phyloP scores from a whole-genome alignment of 2,329 filamentous ascomycete genomes.

The Botrytis aclada region DNA sequence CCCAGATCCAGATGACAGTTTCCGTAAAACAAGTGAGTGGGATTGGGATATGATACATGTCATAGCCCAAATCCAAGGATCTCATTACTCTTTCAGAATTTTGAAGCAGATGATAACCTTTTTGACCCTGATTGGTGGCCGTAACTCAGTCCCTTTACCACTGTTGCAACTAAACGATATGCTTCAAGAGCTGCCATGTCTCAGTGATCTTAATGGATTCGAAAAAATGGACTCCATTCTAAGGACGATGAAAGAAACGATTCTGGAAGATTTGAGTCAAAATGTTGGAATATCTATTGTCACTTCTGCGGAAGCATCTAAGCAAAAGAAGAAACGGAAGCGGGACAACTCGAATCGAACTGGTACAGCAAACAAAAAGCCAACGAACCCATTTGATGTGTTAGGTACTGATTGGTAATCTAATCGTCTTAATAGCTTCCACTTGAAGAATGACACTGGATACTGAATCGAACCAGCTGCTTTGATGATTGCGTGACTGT shows the following conservation, averaged over 20 bases:
- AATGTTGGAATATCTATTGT: neutral
- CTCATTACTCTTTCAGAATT: slow-evolving; percentile 38
- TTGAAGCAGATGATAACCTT: slow-evolving; percentile 35
- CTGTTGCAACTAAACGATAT: slow-evolving; percentile 21
- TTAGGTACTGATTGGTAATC: slow-evolving; percentile 3
- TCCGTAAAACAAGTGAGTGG: slow-evolving; percentile 18
- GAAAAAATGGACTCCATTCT: slow-evolving; percentile 7
- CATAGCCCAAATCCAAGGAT: slow-evolving; percentile 36
- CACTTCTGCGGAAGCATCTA: neutral
- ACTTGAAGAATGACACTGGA: neutral
- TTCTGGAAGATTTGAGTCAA: neutral
- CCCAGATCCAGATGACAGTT: neutral
- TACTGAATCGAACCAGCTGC: neutral
- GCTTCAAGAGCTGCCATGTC: slow-evolving; percentile 28
- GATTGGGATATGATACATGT: slow-evolving; percentile 38
- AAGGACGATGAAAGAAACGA: neutral
- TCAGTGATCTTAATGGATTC: neutral
- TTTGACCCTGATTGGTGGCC: slow-evolving; percentile 16
- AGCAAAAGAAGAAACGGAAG: slow-evolving; percentile 30
- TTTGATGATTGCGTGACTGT: neutral
- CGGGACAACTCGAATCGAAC: neutral
- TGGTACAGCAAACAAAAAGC: neutral
- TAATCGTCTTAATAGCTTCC: neutral
- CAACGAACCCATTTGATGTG: slow-evolving; percentile 16
- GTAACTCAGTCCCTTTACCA: slow-evolving; percentile 15